Evolutionary conservation across 345 rosid species (phyloP).

Genomic region (Adansonia digitata): DNA sequence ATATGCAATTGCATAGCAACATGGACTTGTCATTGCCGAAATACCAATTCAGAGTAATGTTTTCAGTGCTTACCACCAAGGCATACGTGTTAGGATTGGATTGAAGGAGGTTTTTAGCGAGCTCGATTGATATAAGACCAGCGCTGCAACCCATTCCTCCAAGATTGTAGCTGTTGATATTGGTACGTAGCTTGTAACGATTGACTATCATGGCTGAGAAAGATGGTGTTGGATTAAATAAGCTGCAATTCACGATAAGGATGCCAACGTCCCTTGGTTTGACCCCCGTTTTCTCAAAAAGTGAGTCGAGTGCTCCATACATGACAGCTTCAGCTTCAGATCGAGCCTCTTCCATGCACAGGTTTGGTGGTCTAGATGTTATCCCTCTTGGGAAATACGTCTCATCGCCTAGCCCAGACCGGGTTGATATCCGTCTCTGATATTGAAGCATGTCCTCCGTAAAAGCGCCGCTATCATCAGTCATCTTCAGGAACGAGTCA

Average conservation of each 20-base stretch:
- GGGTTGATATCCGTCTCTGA: conserved; percentile 54
- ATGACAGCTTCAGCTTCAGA: conserved; percentile 66
- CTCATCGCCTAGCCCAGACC: conserved; percentile 65
- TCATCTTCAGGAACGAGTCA: conserved; percentile 52
- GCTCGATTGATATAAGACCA: conserved; percentile 63
- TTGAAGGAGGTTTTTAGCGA: conserved; percentile 58
- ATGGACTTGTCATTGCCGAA: conserved; percentile 74
- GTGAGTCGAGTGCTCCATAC: conserved; percentile 56
- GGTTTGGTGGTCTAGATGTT: conserved; percentile 53
- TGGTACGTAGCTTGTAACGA: conserved; percentile 57
- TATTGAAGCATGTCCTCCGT: conserved; percentile 49
- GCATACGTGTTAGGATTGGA: conserved; percentile 66
- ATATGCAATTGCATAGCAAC: conserved; percentile 78
- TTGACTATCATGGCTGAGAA: conserved; percentile 73
- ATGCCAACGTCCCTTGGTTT: conserved; percentile 52
- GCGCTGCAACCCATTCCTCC: conserved; percentile 97
- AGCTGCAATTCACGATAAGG: conserved; percentile 73
- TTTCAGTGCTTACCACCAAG: conserved; percentile 81
- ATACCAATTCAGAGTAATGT: conserved; percentile 79
- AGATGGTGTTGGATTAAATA: conserved; percentile 80
- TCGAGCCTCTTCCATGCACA: conserved; percentile 64
- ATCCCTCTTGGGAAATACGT: conserved; percentile 65
- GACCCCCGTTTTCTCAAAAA: conserved; percentile 51
- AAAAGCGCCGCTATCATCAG: conserved; percentile 46
- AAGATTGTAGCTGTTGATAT: conserved; percentile 67